A percentile compares a stretch with the other conserved stretches of the same genome.
phyloP scores from a whole-genome alignment of 139 green algal species.

The Yamagishiella unicocca region DNA sequence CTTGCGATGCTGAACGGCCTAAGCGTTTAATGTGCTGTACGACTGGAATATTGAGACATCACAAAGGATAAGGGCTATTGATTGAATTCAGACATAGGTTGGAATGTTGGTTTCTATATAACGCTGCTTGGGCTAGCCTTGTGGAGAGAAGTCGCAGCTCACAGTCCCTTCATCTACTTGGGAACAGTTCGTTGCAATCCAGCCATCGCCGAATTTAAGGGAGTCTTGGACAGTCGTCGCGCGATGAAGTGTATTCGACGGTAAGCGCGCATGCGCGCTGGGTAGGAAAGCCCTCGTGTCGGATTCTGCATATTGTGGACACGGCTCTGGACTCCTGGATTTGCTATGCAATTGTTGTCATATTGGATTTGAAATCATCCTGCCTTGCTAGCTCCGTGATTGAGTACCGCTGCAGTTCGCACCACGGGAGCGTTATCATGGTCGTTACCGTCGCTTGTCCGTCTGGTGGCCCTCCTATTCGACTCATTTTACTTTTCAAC shows the following conservation, averaged over 20 bases:
- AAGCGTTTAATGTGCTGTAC: too few relatives aligned
- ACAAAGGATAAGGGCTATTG: background rate
- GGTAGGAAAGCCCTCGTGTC: too few relatives aligned
- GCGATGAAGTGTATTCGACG: background rate
- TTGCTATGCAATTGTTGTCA: background rate
- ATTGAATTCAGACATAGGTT: background rate
- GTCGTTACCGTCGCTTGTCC: background rate
- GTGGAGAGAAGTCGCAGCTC: background rate
- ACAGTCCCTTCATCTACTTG: background rate
- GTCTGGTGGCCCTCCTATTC: background rate
- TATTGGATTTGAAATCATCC: background rate
- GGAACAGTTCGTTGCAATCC: background rate
- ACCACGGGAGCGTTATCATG: background rate
- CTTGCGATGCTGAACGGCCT: too few relatives aligned
- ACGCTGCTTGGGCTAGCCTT: too few relatives aligned
- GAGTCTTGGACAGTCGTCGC: background rate
- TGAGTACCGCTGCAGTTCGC: background rate
- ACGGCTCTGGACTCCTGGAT: background rate
- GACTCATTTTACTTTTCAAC: background rate
- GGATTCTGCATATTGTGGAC: too few relatives aligned
- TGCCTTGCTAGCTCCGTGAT: background rate
- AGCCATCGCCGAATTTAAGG: background rate
- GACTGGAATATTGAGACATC: too few relatives aligned
- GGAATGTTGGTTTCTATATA: background rate
- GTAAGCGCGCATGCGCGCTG: too few relatives aligned